Base-by-base conservation (phyloP, 768 basidiomycete genomes). In the Naematelia aurantialba region DNA sequence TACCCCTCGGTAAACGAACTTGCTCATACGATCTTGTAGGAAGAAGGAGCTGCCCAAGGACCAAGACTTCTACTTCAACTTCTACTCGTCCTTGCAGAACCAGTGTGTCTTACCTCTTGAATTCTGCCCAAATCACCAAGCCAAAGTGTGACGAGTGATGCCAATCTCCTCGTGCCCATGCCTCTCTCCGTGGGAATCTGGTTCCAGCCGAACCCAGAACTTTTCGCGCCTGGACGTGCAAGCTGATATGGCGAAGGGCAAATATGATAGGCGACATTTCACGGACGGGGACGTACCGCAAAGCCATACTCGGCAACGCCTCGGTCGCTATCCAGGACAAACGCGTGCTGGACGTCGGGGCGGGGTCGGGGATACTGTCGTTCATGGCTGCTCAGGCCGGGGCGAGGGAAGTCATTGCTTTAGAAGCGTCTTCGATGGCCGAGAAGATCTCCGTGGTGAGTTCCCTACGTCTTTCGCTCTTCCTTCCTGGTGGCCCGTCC, bases 371-470 rank as follows among this genome's bases (percentile, higher is more conserved):
- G 11, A 74, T 76, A 26, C 59, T 76, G 46, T 73, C 71, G 17
- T 76, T 56, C 60, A 68, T 76, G 60, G 71, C 73, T 17, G 75
- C 72, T n/a, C 69, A 74, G 61, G 75, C 75, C 26, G 75, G 75
- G 5, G 75, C 75, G 11, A 68, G 65, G 29, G 66, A 72, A 24
- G 71, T 76, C 45, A 62, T 73, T 14, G 73, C 75, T 2, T 58
- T 76, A 3, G 75, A 76, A 57, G 75, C 75, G 3, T 73, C 72
- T 3, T 69, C 68, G 2, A 75, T 76, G 70, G 75, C 75, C 14
- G 71, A 73, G 22, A 76, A 76, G 62, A 66, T 76, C 26, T 31
- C 53, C 5, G 58, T 70, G 2, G 75, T 76, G 26, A 19, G 75
- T 61, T 24, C 47, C n/a, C n/a, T n/a, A n/a, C n/a, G n/a, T n/a